A percentile compares a stretch with the other conserved stretches of the same genome.
Conservation (phyloP, 2,329 filamentous ascomycete genomes). For the Geosmithia morbida region DNA sequence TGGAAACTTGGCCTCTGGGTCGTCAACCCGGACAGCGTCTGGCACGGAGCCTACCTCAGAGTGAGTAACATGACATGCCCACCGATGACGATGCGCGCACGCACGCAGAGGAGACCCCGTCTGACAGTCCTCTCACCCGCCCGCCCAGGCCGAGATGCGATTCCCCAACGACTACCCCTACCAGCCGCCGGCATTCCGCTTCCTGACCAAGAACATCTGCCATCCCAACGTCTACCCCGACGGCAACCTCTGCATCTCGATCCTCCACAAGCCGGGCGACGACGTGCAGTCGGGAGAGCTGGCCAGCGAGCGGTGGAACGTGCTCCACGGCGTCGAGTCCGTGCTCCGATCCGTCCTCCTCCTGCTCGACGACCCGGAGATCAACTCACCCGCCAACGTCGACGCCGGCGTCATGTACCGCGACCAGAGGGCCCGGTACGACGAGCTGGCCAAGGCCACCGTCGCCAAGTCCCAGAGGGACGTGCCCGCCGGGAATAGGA, state of each 20-base stretch:
- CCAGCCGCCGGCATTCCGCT: conserved; percentile 77
- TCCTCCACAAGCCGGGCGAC: conserved; percentile 82
- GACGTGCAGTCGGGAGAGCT: conserved; percentile 84
- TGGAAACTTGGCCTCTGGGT: conserved; percentile 88
- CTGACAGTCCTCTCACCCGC: not conserved
- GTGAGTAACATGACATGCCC: conserved; percentile 15
- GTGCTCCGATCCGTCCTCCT: conserved; percentile 87
- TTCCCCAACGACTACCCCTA: conserved; percentile 87
- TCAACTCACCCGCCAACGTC: conserved; percentile 86
- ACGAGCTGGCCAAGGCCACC: conserved; percentile 51
- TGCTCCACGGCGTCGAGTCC: conserved; percentile 85
- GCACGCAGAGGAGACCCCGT: not conserved
- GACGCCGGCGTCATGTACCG: conserved; percentile 81
- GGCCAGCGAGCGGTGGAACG: conserved; percentile 87
- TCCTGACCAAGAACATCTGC: conserved; percentile 58
- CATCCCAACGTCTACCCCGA: conserved; percentile 92
- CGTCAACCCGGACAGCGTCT: conserved; percentile 80
- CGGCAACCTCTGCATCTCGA: conserved; percentile 89
- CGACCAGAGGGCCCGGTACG: conserved; percentile 56
- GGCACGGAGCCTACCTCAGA: conserved; percentile 86
- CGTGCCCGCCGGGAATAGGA: conserved; percentile 64
- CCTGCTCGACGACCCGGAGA: conserved; percentile 85
- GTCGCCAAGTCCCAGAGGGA: conserved; percentile 63
- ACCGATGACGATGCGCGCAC: not conserved
- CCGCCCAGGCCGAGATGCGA: conserved; percentile 56